These are phyloP conservation scores for Trichoderma afroharzianum DNA, from an alignment of 2,329 filamentous ascomycete species.

Conservation along the genomic window DNA sequence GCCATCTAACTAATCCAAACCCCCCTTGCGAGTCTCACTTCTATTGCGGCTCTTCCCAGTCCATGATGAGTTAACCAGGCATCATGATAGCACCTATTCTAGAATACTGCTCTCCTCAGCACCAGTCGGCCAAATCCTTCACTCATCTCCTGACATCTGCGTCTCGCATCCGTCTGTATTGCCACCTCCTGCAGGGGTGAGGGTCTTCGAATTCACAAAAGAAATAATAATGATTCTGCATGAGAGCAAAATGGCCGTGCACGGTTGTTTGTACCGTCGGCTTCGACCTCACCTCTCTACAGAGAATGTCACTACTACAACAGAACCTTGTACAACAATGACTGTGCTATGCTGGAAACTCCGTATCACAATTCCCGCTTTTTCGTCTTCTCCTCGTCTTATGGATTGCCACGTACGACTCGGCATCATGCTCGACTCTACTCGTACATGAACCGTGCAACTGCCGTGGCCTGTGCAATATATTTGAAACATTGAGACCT, in stretches of 20 bases:
- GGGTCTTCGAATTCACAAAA: not conserved
- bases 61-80: not conserved
- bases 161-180: not conserved
- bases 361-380: not conserved
- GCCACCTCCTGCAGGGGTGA: not conserved
- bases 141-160: not conserved
- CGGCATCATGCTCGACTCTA: not conserved
- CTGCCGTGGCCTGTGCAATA: not conserved
- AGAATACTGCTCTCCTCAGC: conserved; percentile 1
- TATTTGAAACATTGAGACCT: not conserved
- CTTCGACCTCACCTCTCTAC: not conserved
- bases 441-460: not conserved
- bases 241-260: not conserved
- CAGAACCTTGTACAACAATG: not conserved
- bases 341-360: not conserved
- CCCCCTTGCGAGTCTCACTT: not conserved
- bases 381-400: too few species aligned
- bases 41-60: not conserved
- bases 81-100: conserved; percentile 10
- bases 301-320: not conserved
- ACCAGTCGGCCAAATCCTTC: not conserved
- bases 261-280: not conserved
- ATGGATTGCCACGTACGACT: not conserved
- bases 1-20: not conserved
- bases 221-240: not conserved